phyloP scores from a whole-genome alignment of 352 stramenopile genomes.

The Stramenopiles sp. region DNA sequence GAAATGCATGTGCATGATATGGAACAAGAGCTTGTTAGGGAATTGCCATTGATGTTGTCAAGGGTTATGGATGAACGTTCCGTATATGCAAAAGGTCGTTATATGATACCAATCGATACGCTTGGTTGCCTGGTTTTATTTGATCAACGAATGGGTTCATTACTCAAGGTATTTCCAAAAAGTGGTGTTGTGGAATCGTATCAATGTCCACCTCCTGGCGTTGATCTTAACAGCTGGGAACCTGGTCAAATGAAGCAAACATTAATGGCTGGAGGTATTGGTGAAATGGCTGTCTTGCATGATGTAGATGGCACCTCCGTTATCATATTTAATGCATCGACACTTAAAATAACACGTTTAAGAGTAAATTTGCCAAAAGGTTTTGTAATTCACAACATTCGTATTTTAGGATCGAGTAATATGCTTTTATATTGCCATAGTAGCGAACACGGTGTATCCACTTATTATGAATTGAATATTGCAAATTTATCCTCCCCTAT shows the following conservation, averaged over 20 bases:
- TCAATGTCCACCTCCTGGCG: background rate
- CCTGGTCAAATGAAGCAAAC: background rate
- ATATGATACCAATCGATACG: background rate
- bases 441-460: background rate
- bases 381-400: background rate
- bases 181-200: background rate
- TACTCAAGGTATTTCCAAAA: background rate
- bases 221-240: background rate
- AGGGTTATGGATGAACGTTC: background rate
- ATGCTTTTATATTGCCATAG: background rate
- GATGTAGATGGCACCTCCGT: background rate
- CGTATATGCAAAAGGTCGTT: background rate
- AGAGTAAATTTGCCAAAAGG: background rate
- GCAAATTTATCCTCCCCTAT: background rate
- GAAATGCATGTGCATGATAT: background rate
- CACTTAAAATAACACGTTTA: background rate
- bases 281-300: background rate
- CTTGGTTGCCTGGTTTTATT: background rate
- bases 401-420: background rate
- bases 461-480: background rate
- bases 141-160: background rate
- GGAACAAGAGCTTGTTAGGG: background rate
- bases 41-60: constrained; percentile 1
- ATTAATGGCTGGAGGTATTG: background rate
- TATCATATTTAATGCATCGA: background rate